Percentiles rank a stretch among this genome's conserved stretches.
These are phyloP conservation scores for Pueraria montana DNA, from an alignment of 306 rosid genomes.

Conservation along the genomic window DNA sequence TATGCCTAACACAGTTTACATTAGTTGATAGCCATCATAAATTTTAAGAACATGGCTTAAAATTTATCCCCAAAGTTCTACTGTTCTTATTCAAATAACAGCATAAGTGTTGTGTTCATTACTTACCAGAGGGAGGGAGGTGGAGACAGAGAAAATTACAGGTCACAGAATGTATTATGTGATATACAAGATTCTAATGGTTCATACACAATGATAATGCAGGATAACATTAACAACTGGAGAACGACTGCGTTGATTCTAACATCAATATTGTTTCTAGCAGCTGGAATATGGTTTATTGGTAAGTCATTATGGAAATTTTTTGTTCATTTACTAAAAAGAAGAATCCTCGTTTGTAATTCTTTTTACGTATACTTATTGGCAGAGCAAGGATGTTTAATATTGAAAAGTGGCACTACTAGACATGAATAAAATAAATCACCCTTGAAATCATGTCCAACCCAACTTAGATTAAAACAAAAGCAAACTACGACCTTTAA, in stretches of 20 bases:
- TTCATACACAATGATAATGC: constrained; percentile 43
- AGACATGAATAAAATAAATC: neutral
- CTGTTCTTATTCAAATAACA: constrained; percentile 4
- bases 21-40: neutral
- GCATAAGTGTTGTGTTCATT: neutral
- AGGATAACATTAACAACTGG: constrained; percentile 82
- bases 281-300: constrained; percentile 79
- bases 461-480: neutral
- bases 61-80: constrained; percentile 2
- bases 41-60: neutral
- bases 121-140: neutral
- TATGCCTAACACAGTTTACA: neutral
- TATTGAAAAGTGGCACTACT: neutral
- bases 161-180: neutral
- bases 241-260: constrained; percentile 72
- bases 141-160: neutral
- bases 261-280: constrained; percentile 71
- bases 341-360: neutral
- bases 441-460: neutral
- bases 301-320: constrained; percentile 61
- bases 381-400: neutral
- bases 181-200: constrained; percentile 11
- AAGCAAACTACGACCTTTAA: neutral
- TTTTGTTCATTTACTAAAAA: constrained; percentile 16
- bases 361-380: constrained; percentile 8